Base-by-base conservation (phyloP, 371 early-diverging fungal genomes). In the Sporodiniella umbellata region DNA sequence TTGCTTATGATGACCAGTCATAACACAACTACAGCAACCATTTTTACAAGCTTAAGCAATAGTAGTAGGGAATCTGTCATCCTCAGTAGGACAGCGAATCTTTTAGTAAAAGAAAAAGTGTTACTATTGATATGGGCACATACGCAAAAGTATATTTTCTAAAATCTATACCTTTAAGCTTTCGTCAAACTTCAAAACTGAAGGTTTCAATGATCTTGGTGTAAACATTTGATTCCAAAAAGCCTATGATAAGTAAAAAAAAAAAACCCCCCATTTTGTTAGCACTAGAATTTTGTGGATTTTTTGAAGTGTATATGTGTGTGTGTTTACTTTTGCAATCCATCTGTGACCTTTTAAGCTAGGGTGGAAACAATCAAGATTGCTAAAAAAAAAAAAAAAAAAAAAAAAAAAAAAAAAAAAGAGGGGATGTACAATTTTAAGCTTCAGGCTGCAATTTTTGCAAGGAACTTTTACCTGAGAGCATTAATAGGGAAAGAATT, bases 201-300 rank as follows among this genome's bases (percentile, higher is more conserved):
- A 10, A 11, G 64, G 56, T n/a, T 64, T 64, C 12, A 26, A 33
- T 12, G 28, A 30, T 33, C 31, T 45, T 10, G 42, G 33, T 8
- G 47, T 25, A 35, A 60, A 64, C 7, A 64, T 21, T 26, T 53
- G 56, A 33, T 64, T 64, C 60, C 65, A 64, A 10, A 60, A 45
- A 17, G 46, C 2, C 44, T 53, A 44, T 18, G 25, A 4, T 14
- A 8, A 10, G 30, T 10, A 28, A 25, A 28, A 21, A n/a, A n/a
- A n/a, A n/a, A n/a, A n/a, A n/a, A n/a, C n/a, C n/a, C n/a, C n/a
- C n/a, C n/a, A n/a, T n/a, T n/a, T n/a, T n/a, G n/a, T n/a, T n/a
- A n/a, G n/a, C n/a, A n/a, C n/a, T n/a, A n/a, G n/a, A n/a, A n/a
- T n/a, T n/a, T n/a, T n/a, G n/a, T n/a, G n/a, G 35, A 19, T 40